Conservation (phyloP, 805 yeast genomes). For the Metahyphopichia silvanorum region DNA sequence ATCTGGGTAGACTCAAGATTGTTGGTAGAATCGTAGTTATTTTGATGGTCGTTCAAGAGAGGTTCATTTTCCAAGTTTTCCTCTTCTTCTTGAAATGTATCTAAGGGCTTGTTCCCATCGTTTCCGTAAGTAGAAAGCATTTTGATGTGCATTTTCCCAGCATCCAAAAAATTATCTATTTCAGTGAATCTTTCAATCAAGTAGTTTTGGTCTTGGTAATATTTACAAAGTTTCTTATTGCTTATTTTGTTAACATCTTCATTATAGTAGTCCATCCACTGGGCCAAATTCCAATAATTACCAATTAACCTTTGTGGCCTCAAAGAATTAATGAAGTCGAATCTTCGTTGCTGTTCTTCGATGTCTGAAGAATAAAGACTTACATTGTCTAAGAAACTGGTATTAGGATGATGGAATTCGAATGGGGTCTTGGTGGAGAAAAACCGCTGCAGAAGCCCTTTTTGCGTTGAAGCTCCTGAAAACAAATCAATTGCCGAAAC, state of each 20-base stretch:
- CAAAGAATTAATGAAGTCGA: conserved; percentile 14
- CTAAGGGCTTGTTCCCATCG: conserved; percentile 13
- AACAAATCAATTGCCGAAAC: conserved; percentile 4
- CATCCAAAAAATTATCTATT: conserved; percentile 64
- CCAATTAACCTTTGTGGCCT: conserved; percentile 38
- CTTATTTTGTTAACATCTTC: conserved; percentile 15
- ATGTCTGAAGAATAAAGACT: conserved; percentile 13
- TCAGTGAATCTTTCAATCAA: conserved; percentile 53
- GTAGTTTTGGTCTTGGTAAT: conserved; percentile 58
- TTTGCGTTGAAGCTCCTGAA: neutral
- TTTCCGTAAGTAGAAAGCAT: conserved; percentile 62
- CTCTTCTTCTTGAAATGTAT: conserved; percentile 1
- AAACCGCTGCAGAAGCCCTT: conserved; percentile 23
- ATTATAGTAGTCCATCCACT: conserved; percentile 24
- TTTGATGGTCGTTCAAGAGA: neutral
- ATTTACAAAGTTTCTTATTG: conserved; percentile 30
- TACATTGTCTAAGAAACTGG: conserved; percentile 8
- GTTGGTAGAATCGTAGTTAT: neutral
- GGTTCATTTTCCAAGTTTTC: too few species aligned
- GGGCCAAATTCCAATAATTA: conserved; percentile 21
- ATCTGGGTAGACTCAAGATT: neutral
- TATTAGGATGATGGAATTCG: conserved; percentile 6
- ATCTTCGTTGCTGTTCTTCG: conserved; percentile 21
- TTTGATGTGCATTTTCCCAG: conserved; percentile 59
- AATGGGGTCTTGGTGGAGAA: conserved; percentile 27